Evolutionary conservation across 768 basidiomycete species (phyloP).

Genomic region (Rhodosporidiobolus odoratus): DNA sequence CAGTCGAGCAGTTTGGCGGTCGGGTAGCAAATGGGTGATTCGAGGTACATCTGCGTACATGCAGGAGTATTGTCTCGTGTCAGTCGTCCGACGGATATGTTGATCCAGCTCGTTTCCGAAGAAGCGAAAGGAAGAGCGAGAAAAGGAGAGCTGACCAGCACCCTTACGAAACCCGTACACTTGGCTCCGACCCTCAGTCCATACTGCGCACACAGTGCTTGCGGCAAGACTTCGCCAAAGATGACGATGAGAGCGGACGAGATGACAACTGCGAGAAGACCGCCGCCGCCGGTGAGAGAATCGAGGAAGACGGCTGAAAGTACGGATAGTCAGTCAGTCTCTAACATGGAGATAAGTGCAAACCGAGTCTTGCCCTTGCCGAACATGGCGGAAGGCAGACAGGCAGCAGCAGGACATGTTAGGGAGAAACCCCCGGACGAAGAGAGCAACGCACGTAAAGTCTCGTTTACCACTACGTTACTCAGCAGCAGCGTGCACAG

Average conservation of each 20-base stretch:
- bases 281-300: conserved; percentile 48
- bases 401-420: too few species aligned
- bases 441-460: conserved; percentile 39
- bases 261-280: conserved; percentile 49
- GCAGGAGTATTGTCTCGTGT: not conserved
- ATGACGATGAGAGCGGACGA: conserved; percentile 43
- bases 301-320: conserved; percentile 48
- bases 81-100: too few species aligned
- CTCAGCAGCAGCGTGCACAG: conserved; percentile 80
- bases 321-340: too few species aligned
- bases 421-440: not conserved
- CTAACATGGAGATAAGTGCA: too few species aligned
- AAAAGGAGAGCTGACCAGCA: conserved; percentile 45
- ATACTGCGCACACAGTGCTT: conserved; percentile 65
- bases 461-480: conserved; percentile 61
- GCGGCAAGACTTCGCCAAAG: conserved; percentile 50
- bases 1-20: conserved; percentile 67
- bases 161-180: conserved; percentile 67
- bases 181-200: conserved; percentile 74
- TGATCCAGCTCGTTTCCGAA: not conserved
- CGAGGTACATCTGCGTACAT: conserved; percentile 35
- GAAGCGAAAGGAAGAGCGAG: not conserved
- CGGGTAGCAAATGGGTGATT: conserved; percentile 63
- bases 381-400: too few species aligned
- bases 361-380: too few species aligned